Base-by-base conservation (phyloP, 2,329 filamentous ascomycete genomes). In the Alternaria ethzedia region DNA sequence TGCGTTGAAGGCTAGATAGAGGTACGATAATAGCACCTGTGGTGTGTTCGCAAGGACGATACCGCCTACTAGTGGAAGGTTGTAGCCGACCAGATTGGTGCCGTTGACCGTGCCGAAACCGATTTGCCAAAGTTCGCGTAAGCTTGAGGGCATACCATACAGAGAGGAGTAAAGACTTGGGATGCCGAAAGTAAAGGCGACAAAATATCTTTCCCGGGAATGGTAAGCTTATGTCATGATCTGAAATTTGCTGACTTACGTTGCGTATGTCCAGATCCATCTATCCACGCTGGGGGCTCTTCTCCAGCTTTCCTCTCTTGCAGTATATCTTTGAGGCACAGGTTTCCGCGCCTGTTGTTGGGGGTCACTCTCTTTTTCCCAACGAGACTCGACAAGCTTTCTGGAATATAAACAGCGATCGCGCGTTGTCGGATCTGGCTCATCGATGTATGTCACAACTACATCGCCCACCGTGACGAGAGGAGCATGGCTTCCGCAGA, bases 1-100 rank as follows among this genome's bases (percentile, higher is more conserved):
- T 4, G 75, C 75, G 65, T 86, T 86, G 73, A 81, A 83, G 3
- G 78, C 71, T 8, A 85, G 73, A 65, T 87, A 86, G 0, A 85
- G 36, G 21, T 83, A 73, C 0, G 82, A 84, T 0, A 86, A 63
- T 11, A 86, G 59, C 0, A 83, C 68, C 65, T 87, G 85, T 1
- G 83, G 83, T 2, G 76, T 54, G 66, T 87, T 86, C 30, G 82
- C 82, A 1, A 85, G 28, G 5, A 86, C 65, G 0, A 79, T 69
- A 11, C 50, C 57, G 3, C 63, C 54, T 10, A 60, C 28, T 0
- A 69, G 54, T 5, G 57, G 59, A 13, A 49, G 60, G 12, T 32
- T 44, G n/a, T 61, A 21, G 4, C 23, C 30, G 10, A 69, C 32
- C 4, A 70, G 51, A 15, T 69, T 70, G 11, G 66, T 64, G 21